Evolutionary conservation across 1,284 basidiomycete species (phyloP), one percentile per base, ranked within the genome.

Genomic region (Naganishia sp.): DNA sequence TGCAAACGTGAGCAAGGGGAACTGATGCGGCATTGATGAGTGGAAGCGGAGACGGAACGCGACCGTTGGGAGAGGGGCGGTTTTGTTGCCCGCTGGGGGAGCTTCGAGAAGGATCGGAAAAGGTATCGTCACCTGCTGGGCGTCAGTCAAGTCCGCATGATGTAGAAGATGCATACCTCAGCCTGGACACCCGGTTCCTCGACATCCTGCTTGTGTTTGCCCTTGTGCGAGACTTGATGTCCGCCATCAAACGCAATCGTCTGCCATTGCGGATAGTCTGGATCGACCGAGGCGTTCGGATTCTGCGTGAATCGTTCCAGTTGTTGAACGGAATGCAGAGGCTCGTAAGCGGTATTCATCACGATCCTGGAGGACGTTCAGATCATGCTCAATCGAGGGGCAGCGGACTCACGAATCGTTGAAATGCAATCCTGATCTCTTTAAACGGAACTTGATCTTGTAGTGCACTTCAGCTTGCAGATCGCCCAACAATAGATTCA

Each of bases 1-100:
- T 9, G 61, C 61, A 23, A 63, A 63, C 13, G 61, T 63, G 18
- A 53, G 43, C n/a, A 63, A n/a, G n/a, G 61, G 61, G 32, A 42
- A 61, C 47, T 61, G 47, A 31, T 63, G 45, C 3, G 61, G 51
- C 42, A 63, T 25, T 2, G 61, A 32, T 6, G 61, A 63, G 42
- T 53, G 51, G 17, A 63, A 63, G 15, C 52, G 51, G 23, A 63
- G 28, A 13, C 61, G 61, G 51, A 53, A 63, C 6, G 61, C 42
- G 18, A 63, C 35, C 41, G 50, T 45, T 17, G 61, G 61, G 15
- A 53, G 25, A 23, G 28, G 21, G 18, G 43, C 39, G 32, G 41
- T 35, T 13, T 53, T 41, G 23, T 28, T 25, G 21, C 7, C 6
- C 3, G 31, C 11, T 6, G 51, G 28, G 4, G 61, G 61, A 6